These are phyloP conservation scores for Penicillium sp. DNA, from an alignment of 2,329 filamentous ascomycete species.

Conservation along the genomic window DNA sequence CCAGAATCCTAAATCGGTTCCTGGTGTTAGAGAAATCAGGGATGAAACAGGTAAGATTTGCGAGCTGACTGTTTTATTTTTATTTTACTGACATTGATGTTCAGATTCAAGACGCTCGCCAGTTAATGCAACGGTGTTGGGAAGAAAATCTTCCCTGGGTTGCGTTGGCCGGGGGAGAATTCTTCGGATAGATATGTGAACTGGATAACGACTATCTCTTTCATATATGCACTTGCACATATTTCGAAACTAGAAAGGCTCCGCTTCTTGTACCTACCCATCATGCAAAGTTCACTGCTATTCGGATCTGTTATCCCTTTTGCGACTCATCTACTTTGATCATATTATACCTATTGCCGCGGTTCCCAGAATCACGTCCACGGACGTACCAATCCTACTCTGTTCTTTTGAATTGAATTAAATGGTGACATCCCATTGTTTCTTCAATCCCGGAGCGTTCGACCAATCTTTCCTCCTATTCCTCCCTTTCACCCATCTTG, in stretches of 20 bases:
- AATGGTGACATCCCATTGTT: no score
- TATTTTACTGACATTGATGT: not conserved
- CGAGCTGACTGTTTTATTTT: not conserved
- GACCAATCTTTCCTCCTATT: not conserved
- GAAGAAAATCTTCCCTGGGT: constrained; percentile 40
- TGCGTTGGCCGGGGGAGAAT: constrained; percentile 40
- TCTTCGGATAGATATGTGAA: constrained; percentile 33
- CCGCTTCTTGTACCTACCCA: not conserved
- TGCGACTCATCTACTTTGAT: not conserved
- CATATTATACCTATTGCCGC: no score
- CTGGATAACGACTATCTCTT: not conserved
- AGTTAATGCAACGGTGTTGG: constrained; percentile 44
- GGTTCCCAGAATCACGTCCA: no score
- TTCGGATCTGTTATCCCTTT: not conserved
- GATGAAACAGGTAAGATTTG: constrained; percentile 65
- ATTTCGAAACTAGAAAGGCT: not conserved
- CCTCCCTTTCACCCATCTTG: not conserved
- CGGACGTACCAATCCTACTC: no score
- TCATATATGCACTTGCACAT: not conserved
- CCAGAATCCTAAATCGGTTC: constrained; percentile 66
- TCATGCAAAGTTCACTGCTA: not conserved
- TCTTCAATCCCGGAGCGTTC: no score
- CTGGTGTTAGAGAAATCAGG: constrained; percentile 69
- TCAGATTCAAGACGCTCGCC: constrained; percentile 43
- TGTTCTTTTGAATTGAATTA: no score